phyloP scores from a whole-genome alignment of 192 early-diverging fungal genomes.

The Coemansia sp. region DNA sequence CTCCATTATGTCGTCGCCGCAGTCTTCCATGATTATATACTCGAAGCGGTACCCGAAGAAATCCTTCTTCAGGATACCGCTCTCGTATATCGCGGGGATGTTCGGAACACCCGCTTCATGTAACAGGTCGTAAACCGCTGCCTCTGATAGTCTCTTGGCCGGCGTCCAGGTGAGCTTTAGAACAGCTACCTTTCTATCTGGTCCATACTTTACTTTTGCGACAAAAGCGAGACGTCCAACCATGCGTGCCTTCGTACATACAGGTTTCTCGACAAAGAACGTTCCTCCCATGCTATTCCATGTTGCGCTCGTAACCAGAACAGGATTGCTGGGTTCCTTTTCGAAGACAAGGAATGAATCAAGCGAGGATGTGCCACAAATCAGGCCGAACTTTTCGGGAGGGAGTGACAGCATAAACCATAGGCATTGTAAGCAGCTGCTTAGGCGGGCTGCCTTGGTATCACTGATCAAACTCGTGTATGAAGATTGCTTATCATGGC shows the following conservation, averaged over 20 bases:
- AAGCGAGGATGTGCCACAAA: background rate
- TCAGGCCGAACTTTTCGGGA: background rate
- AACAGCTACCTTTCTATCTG: background rate
- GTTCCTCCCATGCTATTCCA: background rate
- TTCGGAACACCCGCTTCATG: background rate
- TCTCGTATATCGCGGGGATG: background rate
- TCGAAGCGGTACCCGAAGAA: conserved; percentile 21
- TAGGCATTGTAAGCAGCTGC: background rate
- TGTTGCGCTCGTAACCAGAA: background rate
- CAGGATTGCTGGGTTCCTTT: background rate
- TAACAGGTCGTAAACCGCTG: conserved; percentile 16
- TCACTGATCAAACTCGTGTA: too few relatives aligned
- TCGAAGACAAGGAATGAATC: background rate
- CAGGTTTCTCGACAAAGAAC: background rate
- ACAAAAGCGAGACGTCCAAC: conserved; percentile 2
- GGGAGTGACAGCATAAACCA: conserved; percentile 11
- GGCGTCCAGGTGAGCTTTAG: too few relatives aligned
- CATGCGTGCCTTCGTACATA: background rate
- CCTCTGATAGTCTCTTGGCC: conserved; percentile 6
- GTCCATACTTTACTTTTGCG: background rate
- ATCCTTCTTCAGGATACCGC: conserved; percentile 1
- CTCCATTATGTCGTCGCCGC: too few relatives aligned
- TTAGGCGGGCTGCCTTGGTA: too few relatives aligned
- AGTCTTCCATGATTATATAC: background rate
- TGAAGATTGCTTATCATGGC: background rate